phyloP scores from a whole-genome alignment of 148 eudicot species.

The Spergularia bocconei region DNA sequence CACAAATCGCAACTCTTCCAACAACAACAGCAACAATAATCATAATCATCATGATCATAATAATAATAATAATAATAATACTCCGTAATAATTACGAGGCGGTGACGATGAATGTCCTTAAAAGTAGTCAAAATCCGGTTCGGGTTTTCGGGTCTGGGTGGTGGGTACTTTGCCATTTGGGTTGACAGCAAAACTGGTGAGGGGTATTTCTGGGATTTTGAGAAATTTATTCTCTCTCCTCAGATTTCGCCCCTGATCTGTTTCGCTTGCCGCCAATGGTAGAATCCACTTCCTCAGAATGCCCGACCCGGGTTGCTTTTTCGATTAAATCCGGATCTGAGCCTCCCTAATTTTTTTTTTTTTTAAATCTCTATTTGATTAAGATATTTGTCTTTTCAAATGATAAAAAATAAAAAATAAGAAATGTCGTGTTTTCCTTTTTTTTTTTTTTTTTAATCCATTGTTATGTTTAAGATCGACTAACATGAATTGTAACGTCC shows the following conservation, averaged over 20 bases:
- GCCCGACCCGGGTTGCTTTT: neutral
- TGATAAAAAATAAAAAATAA: too few species aligned
- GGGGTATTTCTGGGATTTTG: neutral
- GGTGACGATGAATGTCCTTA: neutral
- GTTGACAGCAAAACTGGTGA: conserved; percentile 15
- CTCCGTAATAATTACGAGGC: conserved; percentile 19
- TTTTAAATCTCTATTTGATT: neutral
- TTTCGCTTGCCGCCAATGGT: conserved; percentile 6
- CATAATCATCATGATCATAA: neutral
- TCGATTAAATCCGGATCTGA: conserved; percentile 19
- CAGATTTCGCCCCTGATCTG: neutral
- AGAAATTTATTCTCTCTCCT: neutral
- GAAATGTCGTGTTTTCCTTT: neutral
- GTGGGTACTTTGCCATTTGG: neutral
- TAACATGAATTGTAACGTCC: neutral
- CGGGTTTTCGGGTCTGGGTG: neutral
- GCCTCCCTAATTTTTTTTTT: neutral
- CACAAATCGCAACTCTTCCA: neutral
- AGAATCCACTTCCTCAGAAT: neutral
- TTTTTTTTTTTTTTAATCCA: neutral
- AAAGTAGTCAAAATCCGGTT: neutral
- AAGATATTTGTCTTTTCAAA: neutral
- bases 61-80: neutral
- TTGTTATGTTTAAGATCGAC: neutral
- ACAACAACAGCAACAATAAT: neutral